Conservation (phyloP, 2,329 filamentous ascomycete genomes). For the Leptographium lundbergii region DNA sequence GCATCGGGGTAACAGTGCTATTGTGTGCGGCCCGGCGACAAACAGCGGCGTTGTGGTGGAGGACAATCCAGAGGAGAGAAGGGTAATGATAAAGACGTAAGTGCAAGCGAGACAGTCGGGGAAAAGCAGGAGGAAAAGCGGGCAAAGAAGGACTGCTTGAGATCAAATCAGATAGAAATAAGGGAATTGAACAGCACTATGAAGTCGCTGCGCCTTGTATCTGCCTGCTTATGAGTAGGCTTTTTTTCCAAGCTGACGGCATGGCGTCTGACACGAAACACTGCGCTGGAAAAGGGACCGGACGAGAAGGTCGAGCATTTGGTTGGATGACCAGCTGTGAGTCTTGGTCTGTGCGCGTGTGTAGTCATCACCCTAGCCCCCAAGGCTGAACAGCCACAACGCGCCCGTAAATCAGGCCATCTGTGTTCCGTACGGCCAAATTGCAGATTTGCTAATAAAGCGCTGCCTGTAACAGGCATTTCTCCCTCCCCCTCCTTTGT, state of each 20-base stretch:
- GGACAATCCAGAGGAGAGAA: not conserved
- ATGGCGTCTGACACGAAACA: not conserved
- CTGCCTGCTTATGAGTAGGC: not conserved
- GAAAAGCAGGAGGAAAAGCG: not conserved
- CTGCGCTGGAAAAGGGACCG: not conserved
- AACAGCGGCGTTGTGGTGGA: no score
- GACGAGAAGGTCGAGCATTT: not conserved
- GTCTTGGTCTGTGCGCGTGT: not conserved
- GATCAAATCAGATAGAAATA: not conserved
- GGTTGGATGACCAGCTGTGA: not conserved
- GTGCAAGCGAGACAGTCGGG: not conserved
- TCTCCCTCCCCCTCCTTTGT: not conserved
- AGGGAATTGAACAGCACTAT: not conserved
- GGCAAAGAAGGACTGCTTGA: not conserved
- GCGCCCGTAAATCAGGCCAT: not conserved
- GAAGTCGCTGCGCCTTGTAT: not conserved
- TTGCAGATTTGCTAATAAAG: not conserved
- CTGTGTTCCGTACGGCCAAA: not conserved
- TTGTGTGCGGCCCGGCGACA: not conserved
- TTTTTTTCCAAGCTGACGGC: not conserved
- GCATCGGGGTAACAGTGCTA: not conserved
- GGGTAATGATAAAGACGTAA: not conserved
- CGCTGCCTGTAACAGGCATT: not conserved
- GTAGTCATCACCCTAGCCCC: not conserved
- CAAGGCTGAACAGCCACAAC: not conserved